Conservation (phyloP, 768 basidiomycete species). For the Hericium erinaceus region DNA sequence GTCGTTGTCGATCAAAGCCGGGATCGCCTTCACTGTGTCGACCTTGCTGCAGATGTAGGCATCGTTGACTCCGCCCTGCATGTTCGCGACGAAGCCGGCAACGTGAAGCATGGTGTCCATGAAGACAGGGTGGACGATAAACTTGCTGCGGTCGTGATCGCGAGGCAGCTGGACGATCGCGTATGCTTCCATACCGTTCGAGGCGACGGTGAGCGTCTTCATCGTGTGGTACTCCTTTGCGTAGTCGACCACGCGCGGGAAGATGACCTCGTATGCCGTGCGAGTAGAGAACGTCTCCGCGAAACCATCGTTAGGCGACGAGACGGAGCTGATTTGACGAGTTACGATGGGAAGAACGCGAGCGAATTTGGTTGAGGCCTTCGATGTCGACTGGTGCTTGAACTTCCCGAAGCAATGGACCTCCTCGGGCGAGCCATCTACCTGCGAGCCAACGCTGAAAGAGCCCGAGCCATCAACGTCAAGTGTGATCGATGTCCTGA, state of each 20-base stretch:
- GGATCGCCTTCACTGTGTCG: constrained; percentile 37
- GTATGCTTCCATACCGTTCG: constrained; percentile 39
- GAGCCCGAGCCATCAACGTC: constrained; percentile 26
- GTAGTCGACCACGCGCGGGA: constrained; percentile 62
- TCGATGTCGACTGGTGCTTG: constrained; percentile 24
- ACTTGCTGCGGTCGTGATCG: constrained; percentile 23
- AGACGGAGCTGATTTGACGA: constrained; percentile 22
- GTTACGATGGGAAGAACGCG: constrained; percentile 26
- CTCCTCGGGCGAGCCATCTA: constrained; percentile 20
- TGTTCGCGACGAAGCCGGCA: constrained; percentile 62
- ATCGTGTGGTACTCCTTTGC: constrained; percentile 49
- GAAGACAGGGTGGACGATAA: constrained; percentile 46
- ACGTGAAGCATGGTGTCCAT: constrained; percentile 60
- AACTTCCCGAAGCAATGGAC: constrained; percentile 35
- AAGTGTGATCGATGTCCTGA: constrained; percentile 33
- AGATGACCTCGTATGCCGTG: constrained; percentile 56
- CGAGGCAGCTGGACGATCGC: constrained; percentile 38
- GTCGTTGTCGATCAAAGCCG: constrained; percentile 30
- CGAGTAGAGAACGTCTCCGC: constrained; percentile 45
- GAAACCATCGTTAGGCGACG: constrained; percentile 13
- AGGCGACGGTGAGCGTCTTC: constrained; percentile 39
- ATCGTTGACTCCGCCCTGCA: constrained; percentile 38
- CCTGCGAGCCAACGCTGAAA: constrained; percentile 40
- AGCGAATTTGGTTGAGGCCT: constrained; percentile 29
- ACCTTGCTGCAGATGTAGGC: constrained; percentile 58